Conservation (phyloP, 208 protist species). For the Crithidia expoeki region DNA sequence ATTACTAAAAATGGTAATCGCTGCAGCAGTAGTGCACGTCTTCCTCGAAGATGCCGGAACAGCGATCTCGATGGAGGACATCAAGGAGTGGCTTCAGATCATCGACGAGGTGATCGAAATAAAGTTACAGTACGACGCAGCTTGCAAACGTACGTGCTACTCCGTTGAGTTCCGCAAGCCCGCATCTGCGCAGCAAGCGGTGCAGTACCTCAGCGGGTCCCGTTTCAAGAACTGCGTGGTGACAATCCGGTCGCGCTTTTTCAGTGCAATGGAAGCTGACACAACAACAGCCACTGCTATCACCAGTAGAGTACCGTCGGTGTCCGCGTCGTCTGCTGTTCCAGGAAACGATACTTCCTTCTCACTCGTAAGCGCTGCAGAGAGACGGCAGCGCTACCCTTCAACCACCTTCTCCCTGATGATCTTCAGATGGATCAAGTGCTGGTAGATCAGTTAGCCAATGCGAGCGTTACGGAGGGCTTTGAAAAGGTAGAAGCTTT, state of each 20-base stretch:
- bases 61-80: conserved; percentile 54
- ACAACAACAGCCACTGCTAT: neutral
- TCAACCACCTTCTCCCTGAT: conserved; percentile 65
- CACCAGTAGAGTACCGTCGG: too few species aligned
- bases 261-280: conserved; percentile 11
- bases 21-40: conserved; percentile 58
- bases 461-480: neutral
- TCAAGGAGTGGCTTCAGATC: conserved; percentile 75
- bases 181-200: conserved; percentile 54
- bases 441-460: conserved; percentile 46
- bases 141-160: conserved; percentile 50
- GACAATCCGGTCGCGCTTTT: conserved; percentile 55
- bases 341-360: neutral
- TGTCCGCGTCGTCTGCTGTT: neutral
- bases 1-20: conserved; percentile 10
- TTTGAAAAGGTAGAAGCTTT: conserved; percentile 3
- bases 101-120: conserved; percentile 65
- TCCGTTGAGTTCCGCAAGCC: conserved; percentile 55
- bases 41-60: conserved; percentile 51
- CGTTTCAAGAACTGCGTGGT: conserved; percentile 71
- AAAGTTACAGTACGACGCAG: conserved; percentile 80
- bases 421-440: conserved; percentile 67
- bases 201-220: conserved; percentile 67
- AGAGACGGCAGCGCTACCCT: conserved; percentile 39
- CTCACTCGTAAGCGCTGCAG: conserved; percentile 8